Conservation (phyloP, 345 rosid species). For the Theobroma cacao region DNA sequence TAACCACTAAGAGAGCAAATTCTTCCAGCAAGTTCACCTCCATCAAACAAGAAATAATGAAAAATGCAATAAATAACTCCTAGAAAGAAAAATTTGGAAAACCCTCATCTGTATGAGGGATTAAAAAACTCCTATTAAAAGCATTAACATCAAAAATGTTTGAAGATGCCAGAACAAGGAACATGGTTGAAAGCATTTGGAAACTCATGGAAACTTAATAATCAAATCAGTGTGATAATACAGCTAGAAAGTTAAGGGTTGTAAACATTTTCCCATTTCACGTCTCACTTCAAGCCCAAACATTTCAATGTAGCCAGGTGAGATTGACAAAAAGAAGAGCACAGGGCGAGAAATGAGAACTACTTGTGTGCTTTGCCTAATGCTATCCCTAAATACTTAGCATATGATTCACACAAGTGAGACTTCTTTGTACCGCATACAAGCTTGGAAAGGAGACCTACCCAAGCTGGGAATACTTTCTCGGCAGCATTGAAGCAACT, state of each 20-base stretch:
- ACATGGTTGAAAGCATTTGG: background rate
- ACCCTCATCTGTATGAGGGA: background rate
- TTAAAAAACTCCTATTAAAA: background rate
- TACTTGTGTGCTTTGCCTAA: background rate
- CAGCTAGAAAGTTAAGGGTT: background rate
- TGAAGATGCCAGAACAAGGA: background rate
- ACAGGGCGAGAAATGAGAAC: background rate
- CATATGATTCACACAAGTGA: background rate
- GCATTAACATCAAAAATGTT: background rate
- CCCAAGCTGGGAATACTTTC: slow-evolving; percentile 88
- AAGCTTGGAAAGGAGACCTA: slow-evolving; percentile 39
- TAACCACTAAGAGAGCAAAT: background rate
- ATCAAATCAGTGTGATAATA: background rate
- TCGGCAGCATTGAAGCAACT: slow-evolving; percentile 79
- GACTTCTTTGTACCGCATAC: slow-evolving; percentile 4
- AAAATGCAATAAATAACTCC: slow-evolving; percentile 4
- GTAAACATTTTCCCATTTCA: background rate
- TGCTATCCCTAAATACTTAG: background rate
- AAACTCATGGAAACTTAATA: background rate
- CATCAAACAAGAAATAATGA: background rate
- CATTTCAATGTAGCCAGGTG: background rate
- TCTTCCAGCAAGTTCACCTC: background rate
- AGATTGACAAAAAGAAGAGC: slow-evolving; percentile 1
- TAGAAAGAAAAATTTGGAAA: background rate
- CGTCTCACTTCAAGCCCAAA: slow-evolving; percentile 8